A percentile compares a stretch with the other conserved stretches of the same genome.
Evolutionary conservation across 345 rosid genomes (phyloP).

Genomic region (Trapa bicornis): DNA sequence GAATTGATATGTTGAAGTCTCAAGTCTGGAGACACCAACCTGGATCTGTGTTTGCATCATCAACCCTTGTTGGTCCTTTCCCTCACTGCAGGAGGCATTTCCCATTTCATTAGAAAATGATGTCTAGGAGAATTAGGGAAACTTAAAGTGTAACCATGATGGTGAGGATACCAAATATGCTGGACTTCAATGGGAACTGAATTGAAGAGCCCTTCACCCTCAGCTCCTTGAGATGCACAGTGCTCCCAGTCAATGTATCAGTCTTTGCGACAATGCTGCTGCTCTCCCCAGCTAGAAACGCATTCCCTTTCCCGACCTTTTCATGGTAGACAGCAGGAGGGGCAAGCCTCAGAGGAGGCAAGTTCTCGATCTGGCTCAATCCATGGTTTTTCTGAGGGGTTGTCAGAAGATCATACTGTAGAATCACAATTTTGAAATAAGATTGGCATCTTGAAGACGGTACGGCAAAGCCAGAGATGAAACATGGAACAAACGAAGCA

Average conservation of each 20-base stretch:
- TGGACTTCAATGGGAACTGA: conserved; percentile 48
- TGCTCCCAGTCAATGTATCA: conserved; percentile 33
- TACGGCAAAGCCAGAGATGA: not conserved
- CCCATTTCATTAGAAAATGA: conserved; percentile 1
- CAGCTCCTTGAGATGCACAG: conserved; percentile 22
- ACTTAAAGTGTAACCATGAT: not conserved
- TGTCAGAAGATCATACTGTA: conserved; percentile 76
- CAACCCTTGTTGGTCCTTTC: conserved; percentile 24
- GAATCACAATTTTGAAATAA: conserved; percentile 2
- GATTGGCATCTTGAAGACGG: not conserved
- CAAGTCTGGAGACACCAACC: too few species aligned
- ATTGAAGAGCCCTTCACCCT: conserved; percentile 46
- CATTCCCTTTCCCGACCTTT: conserved; percentile 50
- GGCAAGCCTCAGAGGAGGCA: conserved; percentile 75
- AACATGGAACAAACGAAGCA: not conserved
- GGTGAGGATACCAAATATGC: conserved; percentile 52
- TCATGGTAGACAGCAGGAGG: conserved; percentile 92
- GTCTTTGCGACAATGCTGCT: conserved; percentile 24
- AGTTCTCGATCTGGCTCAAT: conserved; percentile 53
- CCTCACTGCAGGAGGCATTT: conserved; percentile 33
- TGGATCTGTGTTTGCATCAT: conserved; percentile 8
- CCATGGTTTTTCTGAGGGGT: conserved; percentile 57
- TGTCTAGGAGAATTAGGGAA: not conserved
- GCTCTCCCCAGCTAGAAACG: conserved; percentile 47
- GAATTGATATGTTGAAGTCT: not conserved